Base-by-base conservation (phyloP, 2,329 filamentous ascomycete genomes). In the Diaporthe vexans region DNA sequence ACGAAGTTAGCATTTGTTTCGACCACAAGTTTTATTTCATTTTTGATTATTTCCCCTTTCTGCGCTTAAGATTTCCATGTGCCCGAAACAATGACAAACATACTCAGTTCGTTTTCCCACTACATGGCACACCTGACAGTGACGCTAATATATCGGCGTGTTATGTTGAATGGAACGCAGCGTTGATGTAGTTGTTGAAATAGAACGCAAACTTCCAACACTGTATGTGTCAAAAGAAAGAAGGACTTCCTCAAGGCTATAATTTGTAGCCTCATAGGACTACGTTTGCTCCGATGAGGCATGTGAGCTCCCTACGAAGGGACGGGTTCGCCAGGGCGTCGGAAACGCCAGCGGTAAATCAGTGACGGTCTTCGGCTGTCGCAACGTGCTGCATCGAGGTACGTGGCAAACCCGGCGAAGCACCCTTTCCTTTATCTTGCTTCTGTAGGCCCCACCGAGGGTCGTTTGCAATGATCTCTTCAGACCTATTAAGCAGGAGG, bases 401-500 rank as follows among this genome's bases (percentile, higher is more conserved):
- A 11, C 17, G 24, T 37, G 48, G 24, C 26, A 71, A 57, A 15
- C 29, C n/a, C 6, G 33, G 29, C 10, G 59, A 57, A 17, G 54
- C 13, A 33, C n/a, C 9, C 10, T 10, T 8, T 15, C 43, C 67
- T 63, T 58, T 37, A 17, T 24, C 46, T 35, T 58, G n/a, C 24
- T 63, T 65, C 37, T 77, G 76, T 15, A 75, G 13, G 8, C 76
- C 76, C 76, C 76, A 77, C 9, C 63, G 63, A 35, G 73, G 61
- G 24, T 77, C 72, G 24, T 76, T 46, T 58, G 72, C 74, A 46
- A 78, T 76, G 10, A 24, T n/a, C 17, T 68, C 33, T 21, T 74
- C 73, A 11, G 9, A 71, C 37, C 40, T 71, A 6, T 63, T 56
- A 1, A 89, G 86, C 6, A 88, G 81, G 0, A 88, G 73, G 0